Conservation (phyloP, 306 rosid genomes). For the Lathyrus aphaca region DNA sequence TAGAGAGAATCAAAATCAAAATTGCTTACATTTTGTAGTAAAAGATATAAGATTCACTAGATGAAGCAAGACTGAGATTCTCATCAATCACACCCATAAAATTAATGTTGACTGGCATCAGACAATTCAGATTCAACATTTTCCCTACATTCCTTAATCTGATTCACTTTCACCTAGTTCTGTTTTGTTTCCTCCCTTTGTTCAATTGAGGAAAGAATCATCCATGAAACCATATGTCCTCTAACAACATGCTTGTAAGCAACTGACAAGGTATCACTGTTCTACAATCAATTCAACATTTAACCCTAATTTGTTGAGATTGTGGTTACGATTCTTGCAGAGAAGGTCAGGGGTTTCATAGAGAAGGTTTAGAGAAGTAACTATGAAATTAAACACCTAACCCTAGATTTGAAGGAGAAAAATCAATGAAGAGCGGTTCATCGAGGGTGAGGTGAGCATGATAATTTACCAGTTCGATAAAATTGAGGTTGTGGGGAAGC, state of each 20-base stretch:
- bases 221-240: constrained; percentile 66
- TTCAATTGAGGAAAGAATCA: constrained; percentile 60
- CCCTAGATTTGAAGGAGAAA: too few relatives aligned
- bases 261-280: constrained; percentile 59
- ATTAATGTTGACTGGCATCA: constrained; percentile 42
- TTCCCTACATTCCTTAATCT: constrained; percentile 52
- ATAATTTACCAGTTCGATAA: too few relatives aligned
- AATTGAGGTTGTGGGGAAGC: too few relatives aligned
- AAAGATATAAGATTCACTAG: constrained; percentile 53
- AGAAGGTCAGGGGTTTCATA: too few relatives aligned
- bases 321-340: too few relatives aligned
- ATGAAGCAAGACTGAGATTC: constrained; percentile 50
- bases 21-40: constrained; percentile 54
- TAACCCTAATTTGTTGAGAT: too few relatives aligned
- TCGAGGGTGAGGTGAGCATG: too few relatives aligned
- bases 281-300: constrained; percentile 60
- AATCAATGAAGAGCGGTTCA: too few relatives aligned
- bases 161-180: constrained; percentile 3
- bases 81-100: constrained; percentile 57
- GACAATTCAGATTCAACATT: constrained; percentile 59
- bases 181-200: constrained; percentile 50
- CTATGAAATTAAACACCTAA: too few relatives aligned
- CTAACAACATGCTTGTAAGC: constrained; percentile 63
- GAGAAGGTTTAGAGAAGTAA: too few relatives aligned
- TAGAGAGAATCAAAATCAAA: constrained; percentile 6